Conservation (phyloP, 352 stramenopile species). For the Phytophthora palmivora region DNA sequence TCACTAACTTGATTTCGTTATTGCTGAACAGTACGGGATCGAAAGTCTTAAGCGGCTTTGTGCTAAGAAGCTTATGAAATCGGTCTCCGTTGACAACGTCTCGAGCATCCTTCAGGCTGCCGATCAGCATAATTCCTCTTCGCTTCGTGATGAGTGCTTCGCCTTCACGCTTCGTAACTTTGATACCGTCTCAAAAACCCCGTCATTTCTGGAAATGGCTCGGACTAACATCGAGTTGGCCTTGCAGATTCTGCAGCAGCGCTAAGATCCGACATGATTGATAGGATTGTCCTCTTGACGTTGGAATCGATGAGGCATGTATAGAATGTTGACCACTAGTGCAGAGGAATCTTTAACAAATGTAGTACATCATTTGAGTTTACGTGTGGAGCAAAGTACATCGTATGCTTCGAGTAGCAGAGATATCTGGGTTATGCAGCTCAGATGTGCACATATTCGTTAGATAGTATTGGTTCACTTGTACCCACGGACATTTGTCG, state of each 20-base stretch:
- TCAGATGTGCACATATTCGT: too few relatives aligned
- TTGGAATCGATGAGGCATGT: conserved; percentile 10
- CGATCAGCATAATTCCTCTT: conserved; percentile 93
- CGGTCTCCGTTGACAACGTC: conserved; percentile 95
- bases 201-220: conserved; percentile 97
- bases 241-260: conserved; percentile 94
- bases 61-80: conserved; percentile 93
- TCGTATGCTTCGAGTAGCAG: too few relatives aligned
- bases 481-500: too few relatives aligned
- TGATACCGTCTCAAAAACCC: conserved; percentile 96
- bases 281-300: conserved; percentile 16
- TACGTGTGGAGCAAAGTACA: too few relatives aligned
- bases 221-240: conserved; percentile 97
- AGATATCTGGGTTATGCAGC: too few relatives aligned
- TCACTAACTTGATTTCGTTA: conserved; percentile 13
- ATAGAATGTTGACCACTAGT: not conserved
- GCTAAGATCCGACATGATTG: conserved; percentile 33
- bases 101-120: conserved; percentile 96
- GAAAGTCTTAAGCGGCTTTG: conserved; percentile 91
- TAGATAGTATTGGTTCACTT: too few relatives aligned
- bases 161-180: conserved; percentile 98
- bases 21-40: conserved; percentile 69
- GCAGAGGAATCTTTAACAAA: not conserved
- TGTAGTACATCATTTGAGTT: too few relatives aligned
- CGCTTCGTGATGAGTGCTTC: conserved; percentile 95